Evolutionary conservation across 305 asterid genomes (phyloP).

Genomic region (Fraxinus sp.): DNA sequence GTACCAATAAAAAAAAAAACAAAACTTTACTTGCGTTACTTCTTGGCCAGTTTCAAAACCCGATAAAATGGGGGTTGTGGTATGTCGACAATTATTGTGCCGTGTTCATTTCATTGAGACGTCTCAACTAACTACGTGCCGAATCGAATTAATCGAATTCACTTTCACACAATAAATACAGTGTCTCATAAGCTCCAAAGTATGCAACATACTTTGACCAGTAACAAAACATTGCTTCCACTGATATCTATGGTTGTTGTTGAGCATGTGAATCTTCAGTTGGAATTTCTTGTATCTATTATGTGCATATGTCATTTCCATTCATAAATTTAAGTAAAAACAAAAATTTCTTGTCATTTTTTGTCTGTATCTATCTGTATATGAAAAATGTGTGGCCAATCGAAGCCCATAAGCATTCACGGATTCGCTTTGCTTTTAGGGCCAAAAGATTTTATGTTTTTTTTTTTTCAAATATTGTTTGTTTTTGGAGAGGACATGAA

Average conservation of each 20-base stretch:
- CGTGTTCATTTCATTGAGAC: not conserved
- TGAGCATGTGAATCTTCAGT: not conserved
- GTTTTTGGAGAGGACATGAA: not conserved
- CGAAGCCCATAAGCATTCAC: conserved; percentile 15
- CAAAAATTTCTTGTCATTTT: conserved; percentile 3
- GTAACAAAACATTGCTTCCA: not conserved
- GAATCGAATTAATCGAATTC: not conserved
- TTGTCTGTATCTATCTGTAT: conserved; percentile 16
- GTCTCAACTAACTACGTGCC: not conserved
- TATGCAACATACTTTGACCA: not conserved
- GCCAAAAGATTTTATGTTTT: not conserved
- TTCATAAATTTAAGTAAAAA: conserved; percentile 19
- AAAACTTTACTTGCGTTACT: not conserved
- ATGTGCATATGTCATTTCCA: conserved; percentile 27
- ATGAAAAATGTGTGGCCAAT: conserved; percentile 23
- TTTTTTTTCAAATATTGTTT: not conserved
- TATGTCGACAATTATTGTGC: not conserved
- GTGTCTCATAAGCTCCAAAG: not conserved
- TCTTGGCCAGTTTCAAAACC: not conserved
- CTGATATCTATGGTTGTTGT: not conserved
- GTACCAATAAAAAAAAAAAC: no score
- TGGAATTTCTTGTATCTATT: conserved; percentile 30
- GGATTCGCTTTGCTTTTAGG: conserved; percentile 23
- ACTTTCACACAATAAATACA: not conserved
- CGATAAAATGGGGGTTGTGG: not conserved